Conservation (phyloP, 805 yeast genomes). For the Yarrowia sp. region DNA sequence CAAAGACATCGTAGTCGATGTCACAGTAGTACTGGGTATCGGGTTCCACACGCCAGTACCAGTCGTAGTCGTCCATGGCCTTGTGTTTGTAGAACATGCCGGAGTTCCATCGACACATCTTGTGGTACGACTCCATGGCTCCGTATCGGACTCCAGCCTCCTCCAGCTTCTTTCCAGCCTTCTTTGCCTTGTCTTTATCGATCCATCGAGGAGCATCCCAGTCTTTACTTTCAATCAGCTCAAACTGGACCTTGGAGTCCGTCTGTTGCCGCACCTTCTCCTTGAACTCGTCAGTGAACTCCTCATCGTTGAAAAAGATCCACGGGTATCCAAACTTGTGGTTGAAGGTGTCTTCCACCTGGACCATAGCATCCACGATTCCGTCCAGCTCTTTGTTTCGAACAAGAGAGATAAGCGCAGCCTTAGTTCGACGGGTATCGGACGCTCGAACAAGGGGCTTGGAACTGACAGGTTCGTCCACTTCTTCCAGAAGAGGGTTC, state of each 20-base stretch:
- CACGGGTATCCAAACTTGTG: slow-evolving; percentile 78
- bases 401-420: slow-evolving; percentile 77
- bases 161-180: slow-evolving; percentile 49
- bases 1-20: slow-evolving; percentile 73
- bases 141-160: slow-evolving; percentile 66
- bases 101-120: slow-evolving; percentile 95
- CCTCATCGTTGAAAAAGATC: slow-evolving; percentile 75
- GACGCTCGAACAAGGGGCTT: slow-evolving; percentile 30
- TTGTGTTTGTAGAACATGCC: slow-evolving; percentile 88
- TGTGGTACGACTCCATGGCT: slow-evolving; percentile 71
- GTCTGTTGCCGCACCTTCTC: slow-evolving; percentile 52
- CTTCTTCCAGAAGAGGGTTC: slow-evolving; percentile 23
- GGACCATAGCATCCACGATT: slow-evolving; percentile 61
- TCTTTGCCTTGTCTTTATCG: slow-evolving; percentile 55
- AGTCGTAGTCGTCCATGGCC: slow-evolving; percentile 74
- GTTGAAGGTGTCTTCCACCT: slow-evolving; percentile 72
- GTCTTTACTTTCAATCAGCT: slow-evolving; percentile 51
- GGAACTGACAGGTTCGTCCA: slow-evolving; percentile 16
- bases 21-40: slow-evolving; percentile 89
- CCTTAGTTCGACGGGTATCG: slow-evolving; percentile 58
- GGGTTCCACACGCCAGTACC: slow-evolving; percentile 96
- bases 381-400: slow-evolving; percentile 65
- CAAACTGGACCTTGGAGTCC: slow-evolving; percentile 57
- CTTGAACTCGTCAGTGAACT: slow-evolving; percentile 67
- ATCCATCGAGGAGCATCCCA: slow-evolving; percentile 71